Conservation (phyloP, 2,329 filamentous ascomycete species). For the Botryosphaeria dothidea region DNA sequence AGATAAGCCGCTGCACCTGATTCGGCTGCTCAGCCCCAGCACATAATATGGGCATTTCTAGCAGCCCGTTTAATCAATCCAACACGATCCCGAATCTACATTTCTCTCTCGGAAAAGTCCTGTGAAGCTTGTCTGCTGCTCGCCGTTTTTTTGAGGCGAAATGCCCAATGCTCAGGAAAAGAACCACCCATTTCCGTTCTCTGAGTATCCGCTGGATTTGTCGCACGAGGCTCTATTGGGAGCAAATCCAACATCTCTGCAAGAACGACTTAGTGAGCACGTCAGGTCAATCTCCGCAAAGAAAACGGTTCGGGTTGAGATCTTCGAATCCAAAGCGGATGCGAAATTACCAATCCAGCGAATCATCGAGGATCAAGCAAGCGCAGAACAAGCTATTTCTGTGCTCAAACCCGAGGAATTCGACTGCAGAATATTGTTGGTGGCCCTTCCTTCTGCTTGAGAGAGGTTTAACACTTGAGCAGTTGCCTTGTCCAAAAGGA, state of each 20-base stretch:
- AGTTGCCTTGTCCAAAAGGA: neutral
- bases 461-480: neutral
- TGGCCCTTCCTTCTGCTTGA: neutral
- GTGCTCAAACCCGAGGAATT: neutral
- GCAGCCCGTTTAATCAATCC: neutral
- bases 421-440: neutral
- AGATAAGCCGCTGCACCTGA: neutral
- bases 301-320: neutral
- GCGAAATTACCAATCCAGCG: neutral
- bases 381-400: neutral
- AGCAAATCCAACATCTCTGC: neutral
- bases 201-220: neutral
- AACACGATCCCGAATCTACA: neutral
- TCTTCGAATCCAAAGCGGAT: neutral
- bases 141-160: neutral
- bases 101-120: neutral
- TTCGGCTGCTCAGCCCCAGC: neutral
- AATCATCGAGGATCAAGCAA: neutral
- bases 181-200: neutral
- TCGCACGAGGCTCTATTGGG: neutral
- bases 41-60: neutral
- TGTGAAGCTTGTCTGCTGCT: neutral
- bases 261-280: neutral
- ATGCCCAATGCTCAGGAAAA: neutral
- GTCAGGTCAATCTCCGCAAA: neutral